Evolutionary conservation across 441 rosid genomes (phyloP), one percentile per base, ranked within the genome.

Genomic region (Manihot esculenta): DNA sequence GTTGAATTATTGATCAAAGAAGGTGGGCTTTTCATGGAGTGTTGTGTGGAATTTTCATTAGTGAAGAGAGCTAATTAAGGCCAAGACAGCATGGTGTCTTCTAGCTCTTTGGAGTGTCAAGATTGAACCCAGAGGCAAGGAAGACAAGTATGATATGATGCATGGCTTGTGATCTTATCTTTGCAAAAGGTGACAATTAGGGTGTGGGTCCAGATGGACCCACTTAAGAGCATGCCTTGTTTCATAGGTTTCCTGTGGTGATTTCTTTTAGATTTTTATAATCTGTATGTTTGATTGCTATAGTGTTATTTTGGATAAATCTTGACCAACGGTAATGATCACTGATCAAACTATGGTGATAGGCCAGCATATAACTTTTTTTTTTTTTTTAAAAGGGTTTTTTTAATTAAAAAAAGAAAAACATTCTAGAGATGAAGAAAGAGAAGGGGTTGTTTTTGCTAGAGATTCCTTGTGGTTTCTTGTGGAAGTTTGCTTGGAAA

Each of bases 171-270:
- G 73, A 33, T 73, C 85, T 80, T 79, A 83, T 82, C 87, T 73
- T 72, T n/a, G 8, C 13, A 9, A 70, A 69, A 71, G 60, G 47
- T 58, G 87, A 71, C 84, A 79, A 74, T 47, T 8, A 11, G 9
- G 17, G 69, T 44, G 57, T 30, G 50, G 81, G 84, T 62, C 84
- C 76, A 18, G 5, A 4, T 77, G 84, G 86, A 18, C 83, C 88
- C 79, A 78, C 76, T 1, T 33, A 10, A 53, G 74, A 63, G 76
- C 74, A 81, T 74, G 8, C 56, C 75, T 68, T 24, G 45, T 38
- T 51, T 2, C 44, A 62, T 10, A 30, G 70, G 69, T 1, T 71
- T 72, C 48, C 12, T 17, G 1, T 14, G 13, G 70, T 73, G 62
- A 69, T 68, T 68, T 77, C 51, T 73, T 69, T 76, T 57, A 33